A percentile compares a stretch with the other conserved stretches of the same genome.
Conservation (phyloP, 306 rosid genomes). For the Rosa persica region DNA sequence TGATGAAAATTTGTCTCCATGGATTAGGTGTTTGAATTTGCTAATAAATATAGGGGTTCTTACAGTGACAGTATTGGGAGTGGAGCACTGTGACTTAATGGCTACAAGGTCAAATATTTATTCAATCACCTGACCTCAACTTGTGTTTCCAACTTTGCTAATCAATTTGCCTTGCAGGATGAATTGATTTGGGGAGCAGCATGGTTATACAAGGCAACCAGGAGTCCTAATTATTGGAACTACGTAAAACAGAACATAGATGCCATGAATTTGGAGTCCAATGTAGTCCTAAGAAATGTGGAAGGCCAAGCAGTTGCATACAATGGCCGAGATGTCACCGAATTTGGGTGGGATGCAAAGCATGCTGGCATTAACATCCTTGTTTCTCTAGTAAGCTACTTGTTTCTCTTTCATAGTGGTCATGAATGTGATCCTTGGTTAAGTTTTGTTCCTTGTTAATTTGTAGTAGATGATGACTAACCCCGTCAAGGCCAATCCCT, state of each 20-base stretch:
- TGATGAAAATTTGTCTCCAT: neutral
- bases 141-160: neutral
- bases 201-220: constrained; percentile 46
- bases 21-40: constrained; percentile 44
- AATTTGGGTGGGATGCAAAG: constrained; percentile 59
- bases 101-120: constrained; percentile 35
- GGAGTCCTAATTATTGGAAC: constrained; percentile 13
- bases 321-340: neutral
- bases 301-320: neutral
- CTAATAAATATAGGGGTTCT: constrained; percentile 42
- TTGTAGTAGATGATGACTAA: constrained; percentile 36
- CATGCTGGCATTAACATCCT: constrained; percentile 55
- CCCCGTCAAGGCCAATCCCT: constrained; percentile 20
- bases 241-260: constrained; percentile 27
- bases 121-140: neutral
- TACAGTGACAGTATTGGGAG: constrained; percentile 30
- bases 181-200: constrained; percentile 59
- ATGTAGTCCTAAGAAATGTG: constrained; percentile 5
- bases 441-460: neutral
- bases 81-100: constrained; percentile 36
- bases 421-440: neutral
- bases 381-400: constrained; percentile 32
- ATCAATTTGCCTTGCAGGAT: constrained; percentile 30
- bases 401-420: constrained; percentile 24
- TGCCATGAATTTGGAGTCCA: neutral